These are phyloP conservation scores for Podospora anserina DNA, from an alignment of 495 filamentous ascomycete genomes.

Conservation along the genomic window DNA sequence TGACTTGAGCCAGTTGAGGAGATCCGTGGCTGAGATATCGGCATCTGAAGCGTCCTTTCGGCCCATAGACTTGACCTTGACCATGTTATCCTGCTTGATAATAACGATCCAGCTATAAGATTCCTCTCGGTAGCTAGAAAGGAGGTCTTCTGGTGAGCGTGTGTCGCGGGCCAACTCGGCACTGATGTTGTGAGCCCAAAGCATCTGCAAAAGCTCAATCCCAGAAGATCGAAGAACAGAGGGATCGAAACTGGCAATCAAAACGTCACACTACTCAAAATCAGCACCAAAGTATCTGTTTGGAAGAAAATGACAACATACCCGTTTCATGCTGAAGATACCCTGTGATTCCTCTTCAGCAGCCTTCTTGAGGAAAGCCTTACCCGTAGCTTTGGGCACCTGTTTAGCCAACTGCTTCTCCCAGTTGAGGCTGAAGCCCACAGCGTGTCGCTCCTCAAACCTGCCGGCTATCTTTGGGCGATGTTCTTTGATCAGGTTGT, in stretches of 20 bases:
- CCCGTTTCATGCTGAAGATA: constrained; percentile 61
- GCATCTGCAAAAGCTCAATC: constrained; percentile 68
- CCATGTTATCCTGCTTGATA: constrained; percentile 71
- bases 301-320: constrained; percentile 36
- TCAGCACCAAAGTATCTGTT: constrained; percentile 6
- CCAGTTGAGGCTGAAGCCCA: constrained; percentile 90
- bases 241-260: constrained; percentile 82
- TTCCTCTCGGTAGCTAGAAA: constrained; percentile 66
- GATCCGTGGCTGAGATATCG: constrained; percentile 70
- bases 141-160: constrained; percentile 70
- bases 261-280: constrained; percentile 70
- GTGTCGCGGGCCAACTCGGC: constrained; percentile 83
- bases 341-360: constrained; percentile 51
- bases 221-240: constrained; percentile 71
- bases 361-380: constrained; percentile 63
- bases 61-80: constrained; percentile 73
- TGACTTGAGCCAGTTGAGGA: constrained; percentile 74
- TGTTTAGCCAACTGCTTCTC: constrained; percentile 69
- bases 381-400: constrained; percentile 58
- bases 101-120: constrained; percentile 84
- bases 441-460: constrained; percentile 63
- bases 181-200: constrained; percentile 81
- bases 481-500: constrained; percentile 73
- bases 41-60: constrained; percentile 69
- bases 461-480: constrained; percentile 54